Evolutionary conservation across 345 rosid species (phyloP).

Genomic region (Tarenaya hassleriana): DNA sequence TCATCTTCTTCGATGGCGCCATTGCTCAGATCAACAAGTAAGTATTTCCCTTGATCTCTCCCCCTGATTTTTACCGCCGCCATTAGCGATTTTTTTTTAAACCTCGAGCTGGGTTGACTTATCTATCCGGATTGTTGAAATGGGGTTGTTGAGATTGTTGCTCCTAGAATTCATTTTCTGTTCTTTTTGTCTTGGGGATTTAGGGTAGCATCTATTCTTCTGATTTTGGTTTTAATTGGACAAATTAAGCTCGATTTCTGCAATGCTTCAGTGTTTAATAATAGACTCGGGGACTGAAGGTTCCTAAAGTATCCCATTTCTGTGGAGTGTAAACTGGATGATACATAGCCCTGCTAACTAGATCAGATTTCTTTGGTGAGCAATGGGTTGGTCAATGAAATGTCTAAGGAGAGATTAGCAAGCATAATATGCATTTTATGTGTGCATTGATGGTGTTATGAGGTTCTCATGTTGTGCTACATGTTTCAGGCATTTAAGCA

Average conservation of each 20-base stretch:
- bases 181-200: neutral
- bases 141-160: neutral
- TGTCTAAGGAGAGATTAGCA: neutral
- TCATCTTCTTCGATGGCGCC: constrained; percentile 98
- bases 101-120: constrained; percentile 16
- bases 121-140: neutral
- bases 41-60: neutral
- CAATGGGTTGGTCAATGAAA: neutral
- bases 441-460: constrained; percentile 1
- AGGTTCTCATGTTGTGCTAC: neutral
- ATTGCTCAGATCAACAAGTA: constrained; percentile 99
- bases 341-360: no score
- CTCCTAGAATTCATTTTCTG: neutral
- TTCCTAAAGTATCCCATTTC: no score
- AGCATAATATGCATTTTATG: neutral
- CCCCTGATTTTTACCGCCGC: constrained; percentile 48
- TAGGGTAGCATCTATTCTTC: no score
- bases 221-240: no score
- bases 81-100: constrained; percentile 74
- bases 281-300: constrained; percentile 8
- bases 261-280: neutral
- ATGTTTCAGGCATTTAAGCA: constrained; percentile 59
- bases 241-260: neutral
- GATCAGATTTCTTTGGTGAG: no score
- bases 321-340: no score